Conservation (phyloP, 768 basidiomycete genomes). For the Sporobolomyces roseus region DNA sequence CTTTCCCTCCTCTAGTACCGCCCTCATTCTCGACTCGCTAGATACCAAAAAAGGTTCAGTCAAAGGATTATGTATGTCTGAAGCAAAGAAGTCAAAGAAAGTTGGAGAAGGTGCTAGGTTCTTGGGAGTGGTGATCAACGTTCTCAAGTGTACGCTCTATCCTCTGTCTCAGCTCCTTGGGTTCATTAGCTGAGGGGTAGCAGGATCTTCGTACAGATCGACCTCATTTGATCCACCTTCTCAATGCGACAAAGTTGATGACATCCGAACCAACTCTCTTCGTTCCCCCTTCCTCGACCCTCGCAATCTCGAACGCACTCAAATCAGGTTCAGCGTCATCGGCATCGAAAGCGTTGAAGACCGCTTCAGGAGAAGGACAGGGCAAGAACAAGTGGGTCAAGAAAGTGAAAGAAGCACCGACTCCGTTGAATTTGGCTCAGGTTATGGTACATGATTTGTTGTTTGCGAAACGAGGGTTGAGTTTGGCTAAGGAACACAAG, state of each 20-base stretch:
- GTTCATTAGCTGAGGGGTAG: no score
- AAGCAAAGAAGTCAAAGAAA: slow-evolving; percentile 44
- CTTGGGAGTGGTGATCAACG: slow-evolving; percentile 73
- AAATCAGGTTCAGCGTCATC: slow-evolving; percentile 56
- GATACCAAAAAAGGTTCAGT: slow-evolving; percentile 88
- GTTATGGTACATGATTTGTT: slow-evolving; percentile 89
- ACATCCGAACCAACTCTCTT: slow-evolving; percentile 38
- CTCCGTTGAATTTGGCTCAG: slow-evolving; percentile 64
- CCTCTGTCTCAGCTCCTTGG: neutral
- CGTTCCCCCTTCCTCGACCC: slow-evolving; percentile 32
- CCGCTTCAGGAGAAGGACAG: slow-evolving; percentile 49
- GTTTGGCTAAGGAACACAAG: slow-evolving; percentile 87
- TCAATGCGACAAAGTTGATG: slow-evolving; percentile 32
- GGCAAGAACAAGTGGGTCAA: slow-evolving; percentile 29
- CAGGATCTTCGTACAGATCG: no score
- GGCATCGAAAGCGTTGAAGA: slow-evolving; percentile 62
- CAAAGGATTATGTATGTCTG: slow-evolving; percentile 75
- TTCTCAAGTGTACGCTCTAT: slow-evolving; percentile 72
- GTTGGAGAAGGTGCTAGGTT: slow-evolving; percentile 35
- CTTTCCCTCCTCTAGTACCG: slow-evolving; percentile 49
- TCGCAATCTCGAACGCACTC: slow-evolving; percentile 20
- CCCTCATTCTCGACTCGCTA: slow-evolving; percentile 73
- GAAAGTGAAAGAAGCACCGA: slow-evolving; percentile 72
- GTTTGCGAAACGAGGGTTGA: slow-evolving; percentile 73
- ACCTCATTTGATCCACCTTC: slow-evolving; percentile 38